A percentile compares a stretch with the other conserved stretches of the same genome.
phyloP scores from a whole-genome alignment of 805 yeast species.

The Hyphopichia homilentoma region DNA sequence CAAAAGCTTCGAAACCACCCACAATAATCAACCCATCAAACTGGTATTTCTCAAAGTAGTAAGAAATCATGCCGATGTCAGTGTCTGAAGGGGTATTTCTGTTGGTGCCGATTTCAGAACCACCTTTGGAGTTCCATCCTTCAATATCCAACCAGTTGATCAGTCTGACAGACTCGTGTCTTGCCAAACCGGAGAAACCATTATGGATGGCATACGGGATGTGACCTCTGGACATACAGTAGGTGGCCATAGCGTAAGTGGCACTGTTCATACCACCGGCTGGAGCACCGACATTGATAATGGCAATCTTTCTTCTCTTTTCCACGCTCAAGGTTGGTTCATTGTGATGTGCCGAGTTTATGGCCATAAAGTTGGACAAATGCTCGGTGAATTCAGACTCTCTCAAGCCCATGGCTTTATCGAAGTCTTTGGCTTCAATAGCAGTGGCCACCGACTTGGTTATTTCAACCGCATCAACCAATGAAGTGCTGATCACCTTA shows the following conservation, averaged over 20 bases:
- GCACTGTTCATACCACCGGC: slow-evolving; percentile 96
- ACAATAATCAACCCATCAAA: slow-evolving; percentile 87
- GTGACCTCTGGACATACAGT: slow-evolving; percentile 88
- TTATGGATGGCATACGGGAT: slow-evolving; percentile 85
- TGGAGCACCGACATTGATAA: slow-evolving; percentile 94
- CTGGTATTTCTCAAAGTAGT: slow-evolving; percentile 81
- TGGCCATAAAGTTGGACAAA: slow-evolving; percentile 64
- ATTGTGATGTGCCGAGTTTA: slow-evolving; percentile 66
- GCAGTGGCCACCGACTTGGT: slow-evolving; percentile 92
- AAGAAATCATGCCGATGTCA: slow-evolving; percentile 89
- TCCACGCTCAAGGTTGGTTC: slow-evolving; percentile 55
- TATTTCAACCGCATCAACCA: slow-evolving; percentile 83
- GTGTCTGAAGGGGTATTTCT: slow-evolving; percentile 72
- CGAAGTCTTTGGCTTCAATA: slow-evolving; percentile 73
- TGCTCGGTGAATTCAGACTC: slow-evolving; percentile 86
- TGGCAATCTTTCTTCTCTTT: slow-evolving; percentile 70
- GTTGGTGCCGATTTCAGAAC: slow-evolving; percentile 96
- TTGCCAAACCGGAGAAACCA: slow-evolving; percentile 87
- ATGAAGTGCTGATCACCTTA: slow-evolving; percentile 76
- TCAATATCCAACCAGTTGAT: slow-evolving; percentile 83
- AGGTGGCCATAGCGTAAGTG: slow-evolving; percentile 82
- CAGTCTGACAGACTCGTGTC: slow-evolving; percentile 79
- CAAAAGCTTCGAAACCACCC: slow-evolving; percentile 98
- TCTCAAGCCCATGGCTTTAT: slow-evolving; percentile 80
- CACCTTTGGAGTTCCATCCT: slow-evolving; percentile 86